phyloP scores from a whole-genome alignment of 371 early-diverging fungal genomes.

The Coemansia sp. region DNA sequence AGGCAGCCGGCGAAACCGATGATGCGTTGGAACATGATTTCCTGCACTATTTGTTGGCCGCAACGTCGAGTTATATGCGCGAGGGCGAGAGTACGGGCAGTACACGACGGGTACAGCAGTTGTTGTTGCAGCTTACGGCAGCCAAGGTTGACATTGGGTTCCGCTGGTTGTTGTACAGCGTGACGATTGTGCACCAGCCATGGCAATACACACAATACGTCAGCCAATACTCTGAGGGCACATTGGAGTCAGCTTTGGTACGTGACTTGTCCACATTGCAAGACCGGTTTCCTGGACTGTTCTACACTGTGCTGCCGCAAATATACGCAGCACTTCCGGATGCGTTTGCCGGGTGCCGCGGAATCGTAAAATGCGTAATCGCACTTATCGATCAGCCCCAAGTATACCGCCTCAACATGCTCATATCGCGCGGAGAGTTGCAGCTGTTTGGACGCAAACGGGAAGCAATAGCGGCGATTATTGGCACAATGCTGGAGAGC shows the following conservation, averaged over 20 bases:
- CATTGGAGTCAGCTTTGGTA: constrained; percentile 19
- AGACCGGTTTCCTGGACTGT: constrained; percentile 32
- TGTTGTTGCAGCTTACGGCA: constrained; percentile 26
- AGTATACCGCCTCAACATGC: constrained; percentile 30
- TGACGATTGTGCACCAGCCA: neutral
- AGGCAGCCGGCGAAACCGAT: constrained; percentile 8
- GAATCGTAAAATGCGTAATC: constrained; percentile 22
- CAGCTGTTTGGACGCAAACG: constrained; percentile 25
- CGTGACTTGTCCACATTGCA: constrained; percentile 32
- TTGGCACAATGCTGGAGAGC: constrained; percentile 24
- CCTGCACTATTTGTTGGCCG: constrained; percentile 19
- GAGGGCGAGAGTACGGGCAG: neutral
- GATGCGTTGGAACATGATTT: constrained; percentile 35
- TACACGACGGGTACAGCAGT: constrained; percentile 2
- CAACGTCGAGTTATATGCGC: constrained; percentile 1
- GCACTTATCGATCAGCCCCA: constrained; percentile 48
- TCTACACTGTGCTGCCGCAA: constrained; percentile 26
- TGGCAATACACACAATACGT: constrained; percentile 23
- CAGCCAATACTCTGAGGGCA: neutral
- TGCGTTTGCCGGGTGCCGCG: constrained; percentile 15
- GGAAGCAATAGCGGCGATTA: neutral
- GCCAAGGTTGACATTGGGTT: constrained; percentile 29
- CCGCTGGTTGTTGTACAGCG: constrained; percentile 44
- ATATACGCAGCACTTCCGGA: constrained; percentile 31
- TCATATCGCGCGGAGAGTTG: constrained; percentile 19